Base-by-base conservation (phyloP, 345 rosid species). In the Melaleuca quinquenervia region DNA sequence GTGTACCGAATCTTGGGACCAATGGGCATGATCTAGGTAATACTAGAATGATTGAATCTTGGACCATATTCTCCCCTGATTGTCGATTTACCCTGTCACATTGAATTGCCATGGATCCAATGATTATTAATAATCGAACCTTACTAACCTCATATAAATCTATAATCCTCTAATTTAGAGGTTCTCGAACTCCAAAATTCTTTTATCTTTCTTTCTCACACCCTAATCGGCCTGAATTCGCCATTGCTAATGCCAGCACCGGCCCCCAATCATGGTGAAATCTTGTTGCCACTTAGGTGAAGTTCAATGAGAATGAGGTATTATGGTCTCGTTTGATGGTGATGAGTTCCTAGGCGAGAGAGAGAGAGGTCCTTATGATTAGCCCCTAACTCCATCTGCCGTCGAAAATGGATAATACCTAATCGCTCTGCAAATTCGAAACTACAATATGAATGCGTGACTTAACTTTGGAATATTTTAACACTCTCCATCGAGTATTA, bases 361-460 rank as follows among this genome's bases (percentile, higher is more conserved):
- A 64, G 78, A 1, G 78, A 8, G 24, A 7, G 45, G 24, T 64
- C 78, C 24, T 64, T 8, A 64, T 5, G 24, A 64, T 21, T 64
- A 8, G 11, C 12, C 26, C 22, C 12, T 54, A 54, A 24, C 58
- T 8, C 24, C 12, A 3, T 8, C 12, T 45, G 10, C 10, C 45
- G 1, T 5, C 1, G 1, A 32, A 64, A 64, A 16, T 64, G 24
- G 75, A 62, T 10, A 44, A 7, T 8, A 0, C 3, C 44, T 6
- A 3, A 32, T 1, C 3, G 16, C 12, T 32, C 0, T 2, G 32
- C 6, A 64, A 1, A 10, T 32, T 8, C 76, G 32, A 64, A 32
- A 8, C 1, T 13, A 32, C 32, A 1, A 64, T 7, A 64, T 2
- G 11, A 15, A 64, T 1, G 0, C 1, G 5, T 32, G 7, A 70